These are phyloP conservation scores for Saturnispora hagleri DNA, from an alignment of 805 yeast genomes.

Conservation along the genomic window DNA sequence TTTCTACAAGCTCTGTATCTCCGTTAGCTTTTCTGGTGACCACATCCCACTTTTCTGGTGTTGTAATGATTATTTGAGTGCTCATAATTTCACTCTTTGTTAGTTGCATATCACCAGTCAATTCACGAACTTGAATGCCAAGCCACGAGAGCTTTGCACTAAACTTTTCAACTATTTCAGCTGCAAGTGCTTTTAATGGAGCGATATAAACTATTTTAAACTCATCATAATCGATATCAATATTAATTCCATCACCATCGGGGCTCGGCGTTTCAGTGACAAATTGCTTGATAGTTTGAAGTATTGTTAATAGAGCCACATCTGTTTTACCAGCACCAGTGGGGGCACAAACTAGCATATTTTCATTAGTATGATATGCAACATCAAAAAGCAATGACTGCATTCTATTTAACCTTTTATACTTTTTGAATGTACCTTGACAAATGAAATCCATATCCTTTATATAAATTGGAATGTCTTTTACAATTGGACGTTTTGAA, in stretches of 20 bases:
- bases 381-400: conserved; percentile 88
- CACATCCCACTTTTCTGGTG: conserved; percentile 97
- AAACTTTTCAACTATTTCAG: conserved; percentile 91
- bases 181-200: conserved; percentile 89
- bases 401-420: conserved; percentile 71
- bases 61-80: conserved; percentile 85
- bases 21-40: conserved; percentile 91
- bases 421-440: conserved; percentile 73
- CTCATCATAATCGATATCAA: conserved; percentile 70
- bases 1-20: conserved; percentile 73
- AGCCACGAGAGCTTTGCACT: conserved; percentile 70
- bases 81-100: conserved; percentile 68
- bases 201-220: conserved; percentile 91
- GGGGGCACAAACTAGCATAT: conserved; percentile 94
- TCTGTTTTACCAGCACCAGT: conserved; percentile 98
- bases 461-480: conserved; percentile 45
- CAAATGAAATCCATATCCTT: conserved; percentile 67
- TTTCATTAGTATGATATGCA: conserved; percentile 87
- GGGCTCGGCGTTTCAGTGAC: conserved; percentile 36
- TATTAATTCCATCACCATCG: conserved; percentile 38
- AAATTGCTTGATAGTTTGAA: conserved; percentile 71
- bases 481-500: conserved; percentile 33
- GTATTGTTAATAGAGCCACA: conserved; percentile 73
- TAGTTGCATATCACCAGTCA: conserved; percentile 94
- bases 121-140: conserved; percentile 76